Conservation (phyloP, 805 yeast genomes). For the Saccharomycopsis malanga region DNA sequence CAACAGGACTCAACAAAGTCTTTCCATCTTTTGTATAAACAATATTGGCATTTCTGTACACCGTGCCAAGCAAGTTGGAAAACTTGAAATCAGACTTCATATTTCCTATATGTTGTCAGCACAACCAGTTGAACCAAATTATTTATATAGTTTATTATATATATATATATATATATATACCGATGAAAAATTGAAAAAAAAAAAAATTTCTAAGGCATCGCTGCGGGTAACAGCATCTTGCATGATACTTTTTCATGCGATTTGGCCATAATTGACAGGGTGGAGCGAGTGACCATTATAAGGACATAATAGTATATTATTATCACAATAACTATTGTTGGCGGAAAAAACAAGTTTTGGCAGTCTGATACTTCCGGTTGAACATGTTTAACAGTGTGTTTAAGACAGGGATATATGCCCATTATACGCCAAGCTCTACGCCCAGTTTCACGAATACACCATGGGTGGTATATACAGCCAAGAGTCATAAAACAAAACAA, state of each 20-base stretch:
- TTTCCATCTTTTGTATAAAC: conserved; percentile 83
- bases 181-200: too few species aligned
- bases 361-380: too few species aligned
- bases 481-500: conserved; percentile 21
- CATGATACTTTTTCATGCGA: too few species aligned
- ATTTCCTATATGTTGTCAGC: too few species aligned
- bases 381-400: conserved; percentile 21
- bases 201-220: not conserved
- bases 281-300: too few species aligned
- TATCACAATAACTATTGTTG: too few species aligned
- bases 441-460: conserved; percentile 20
- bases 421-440: conserved; percentile 19
- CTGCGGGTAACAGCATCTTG: not conserved
- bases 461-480: conserved; percentile 19
- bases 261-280: too few species aligned
- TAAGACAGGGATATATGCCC: conserved; percentile 22
- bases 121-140: too few species aligned
- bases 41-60: conserved; percentile 87
- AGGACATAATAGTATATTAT: too few species aligned
- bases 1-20: conserved; percentile 81
- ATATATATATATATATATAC: too few species aligned
- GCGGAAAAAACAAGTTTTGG: too few species aligned
- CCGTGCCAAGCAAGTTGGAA: conserved; percentile 88
- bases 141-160: too few species aligned
- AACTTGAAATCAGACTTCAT: conserved; percentile 90